phyloP scores from a whole-genome alignment of 2,329 filamentous ascomycete genomes.

The Cordyceps javanica region DNA sequence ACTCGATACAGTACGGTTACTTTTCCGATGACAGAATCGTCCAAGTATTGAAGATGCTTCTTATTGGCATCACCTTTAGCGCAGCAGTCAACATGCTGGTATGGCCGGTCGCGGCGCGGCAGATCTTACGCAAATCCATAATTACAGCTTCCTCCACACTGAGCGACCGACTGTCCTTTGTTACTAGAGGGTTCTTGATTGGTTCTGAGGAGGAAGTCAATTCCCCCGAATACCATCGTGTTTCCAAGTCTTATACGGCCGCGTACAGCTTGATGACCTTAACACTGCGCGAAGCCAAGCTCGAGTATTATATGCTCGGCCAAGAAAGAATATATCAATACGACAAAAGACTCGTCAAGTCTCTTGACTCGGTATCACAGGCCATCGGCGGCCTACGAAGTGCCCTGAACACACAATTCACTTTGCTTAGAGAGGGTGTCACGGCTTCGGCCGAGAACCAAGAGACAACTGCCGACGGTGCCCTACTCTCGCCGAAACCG shows the following conservation, averaged over 20 bases:
- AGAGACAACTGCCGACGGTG: constrained; percentile 17
- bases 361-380: constrained; percentile 78
- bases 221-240: constrained; percentile 57
- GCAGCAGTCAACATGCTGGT: constrained; percentile 71
- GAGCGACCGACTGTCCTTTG: constrained; percentile 72
- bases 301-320: constrained; percentile 79
- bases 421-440: constrained; percentile 63
- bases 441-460: constrained; percentile 14
- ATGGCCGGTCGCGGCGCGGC: constrained; percentile 71
- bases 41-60: constrained; percentile 76
- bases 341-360: constrained; percentile 74
- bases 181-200: constrained; percentile 76
- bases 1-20: constrained; percentile 72
- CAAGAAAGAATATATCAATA: constrained; percentile 72
- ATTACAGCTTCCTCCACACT: constrained; percentile 66
- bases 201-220: constrained; percentile 74
- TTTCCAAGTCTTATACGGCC: constrained; percentile 57
- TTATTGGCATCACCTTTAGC: constrained; percentile 68
- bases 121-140: constrained; percentile 66
- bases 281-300: constrained; percentile 77
- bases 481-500: constrained; percentile 21
- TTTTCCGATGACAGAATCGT: constrained; percentile 77
- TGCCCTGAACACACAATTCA: constrained; percentile 84
- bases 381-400: constrained; percentile 86
- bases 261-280: constrained; percentile 67